A percentile compares a stretch with the other conserved stretches of the same genome.
Conservation (phyloP, 345 rosid species). For the Salix koriyanagi region DNA sequence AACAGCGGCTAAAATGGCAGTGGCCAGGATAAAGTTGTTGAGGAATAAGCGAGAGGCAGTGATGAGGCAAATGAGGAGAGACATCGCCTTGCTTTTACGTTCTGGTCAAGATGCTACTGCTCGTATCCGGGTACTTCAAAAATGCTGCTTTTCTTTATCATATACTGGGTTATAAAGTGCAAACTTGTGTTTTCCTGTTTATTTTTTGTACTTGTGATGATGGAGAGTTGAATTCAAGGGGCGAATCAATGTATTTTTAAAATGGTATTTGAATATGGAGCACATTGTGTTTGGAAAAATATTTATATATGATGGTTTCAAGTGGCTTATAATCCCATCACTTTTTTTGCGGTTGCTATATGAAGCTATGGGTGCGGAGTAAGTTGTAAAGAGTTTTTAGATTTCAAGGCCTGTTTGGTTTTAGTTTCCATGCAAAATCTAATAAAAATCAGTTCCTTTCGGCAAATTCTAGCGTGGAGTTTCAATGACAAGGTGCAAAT, state of each 20-base stretch:
- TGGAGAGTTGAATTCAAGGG: background rate
- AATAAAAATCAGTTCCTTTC: too few relatives aligned
- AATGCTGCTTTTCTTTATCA: too few relatives aligned
- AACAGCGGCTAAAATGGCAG: constrained; percentile 94
- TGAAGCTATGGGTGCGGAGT: background rate
- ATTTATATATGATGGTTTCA: background rate
- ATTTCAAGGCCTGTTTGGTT: too few relatives aligned
- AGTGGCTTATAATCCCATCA: background rate
- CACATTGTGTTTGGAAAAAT: background rate
- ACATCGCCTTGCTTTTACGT: constrained; percentile 81
- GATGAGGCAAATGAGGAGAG: constrained; percentile 89
- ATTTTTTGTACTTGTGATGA: background rate
- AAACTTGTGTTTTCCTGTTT: too few relatives aligned
- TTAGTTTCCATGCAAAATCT: too few relatives aligned
- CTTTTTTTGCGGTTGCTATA: background rate
- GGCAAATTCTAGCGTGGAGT: too few relatives aligned
- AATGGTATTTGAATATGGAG: background rate
- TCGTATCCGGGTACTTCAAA: constrained; percentile 62
- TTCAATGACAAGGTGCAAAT: too few relatives aligned
- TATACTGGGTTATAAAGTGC: too few relatives aligned
- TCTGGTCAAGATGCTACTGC: constrained; percentile 94
- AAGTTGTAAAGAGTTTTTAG: background rate
- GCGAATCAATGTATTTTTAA: background rate
- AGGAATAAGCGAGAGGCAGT: constrained; percentile 84
- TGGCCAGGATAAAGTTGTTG: constrained; percentile 86